A percentile compares a stretch with the other conserved stretches of the same genome.
Evolutionary conservation across 306 rosid species (phyloP).

Genomic region (Gillenia trifoliata): DNA sequence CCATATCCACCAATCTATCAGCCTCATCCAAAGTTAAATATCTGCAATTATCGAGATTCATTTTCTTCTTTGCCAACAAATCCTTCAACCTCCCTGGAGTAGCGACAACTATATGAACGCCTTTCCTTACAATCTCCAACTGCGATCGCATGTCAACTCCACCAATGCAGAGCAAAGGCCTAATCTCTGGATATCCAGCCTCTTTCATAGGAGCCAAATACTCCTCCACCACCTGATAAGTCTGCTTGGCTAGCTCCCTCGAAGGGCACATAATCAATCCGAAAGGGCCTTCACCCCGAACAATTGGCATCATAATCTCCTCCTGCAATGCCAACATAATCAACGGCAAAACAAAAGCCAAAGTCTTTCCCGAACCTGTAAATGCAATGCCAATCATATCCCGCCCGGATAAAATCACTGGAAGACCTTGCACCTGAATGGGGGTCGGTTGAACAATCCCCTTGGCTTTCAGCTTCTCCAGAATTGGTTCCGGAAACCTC

Average conservation of each 20-base stretch:
- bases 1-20: conserved; percentile 87
- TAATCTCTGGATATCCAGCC: conserved; percentile 83
- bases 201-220: conserved; percentile 66
- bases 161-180: conserved; percentile 91
- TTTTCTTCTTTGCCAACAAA: conserved; percentile 91
- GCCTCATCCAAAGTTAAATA: conserved; percentile 90
- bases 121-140: conserved; percentile 75
- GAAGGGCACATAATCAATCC: conserved; percentile 82
- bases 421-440: conserved; percentile 94
- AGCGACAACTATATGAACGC: conserved; percentile 94
- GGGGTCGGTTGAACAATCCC: conserved; percentile 96
- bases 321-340: conserved; percentile 90
- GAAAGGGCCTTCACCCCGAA: conserved; percentile 88
- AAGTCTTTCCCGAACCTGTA: conserved; percentile 86
- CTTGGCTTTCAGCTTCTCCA: conserved; percentile 67
- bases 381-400: conserved; percentile 98
- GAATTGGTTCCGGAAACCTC: conserved; percentile 82
- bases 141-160: conserved; percentile 90
- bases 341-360: conserved; percentile 87
- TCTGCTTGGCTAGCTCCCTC: conserved; percentile 92
- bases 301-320: conserved; percentile 88
- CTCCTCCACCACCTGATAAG: conserved; percentile 78
- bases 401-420: conserved; percentile 76
- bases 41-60: conserved; percentile 72
- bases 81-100: conserved; percentile 95